Conservation (phyloP, 495 filamentous ascomycete genomes). For the Neurospora sp. region DNA sequence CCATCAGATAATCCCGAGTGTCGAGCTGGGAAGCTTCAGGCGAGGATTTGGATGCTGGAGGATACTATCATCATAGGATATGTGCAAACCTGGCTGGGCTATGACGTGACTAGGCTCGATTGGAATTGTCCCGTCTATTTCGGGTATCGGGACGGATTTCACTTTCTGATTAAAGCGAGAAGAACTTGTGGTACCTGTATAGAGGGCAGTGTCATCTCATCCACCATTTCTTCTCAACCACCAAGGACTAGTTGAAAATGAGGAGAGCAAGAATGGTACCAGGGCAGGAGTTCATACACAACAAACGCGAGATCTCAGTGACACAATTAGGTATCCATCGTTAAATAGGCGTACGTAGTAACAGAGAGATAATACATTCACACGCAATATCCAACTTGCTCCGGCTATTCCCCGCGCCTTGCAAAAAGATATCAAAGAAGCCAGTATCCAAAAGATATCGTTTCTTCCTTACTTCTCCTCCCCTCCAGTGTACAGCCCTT, state of each 20-base stretch:
- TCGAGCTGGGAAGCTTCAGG: neutral
- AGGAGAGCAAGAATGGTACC: neutral
- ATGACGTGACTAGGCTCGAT: neutral
- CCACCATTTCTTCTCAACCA: neutral
- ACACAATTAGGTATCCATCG: neutral
- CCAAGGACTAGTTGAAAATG: neutral
- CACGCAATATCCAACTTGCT: neutral
- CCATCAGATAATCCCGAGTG: neutral
- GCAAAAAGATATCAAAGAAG: neutral
- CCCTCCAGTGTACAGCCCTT: neutral
- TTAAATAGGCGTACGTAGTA: neutral
- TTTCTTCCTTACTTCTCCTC: neutral
- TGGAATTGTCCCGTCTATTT: neutral
- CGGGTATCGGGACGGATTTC: neutral
- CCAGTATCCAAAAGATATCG: neutral
- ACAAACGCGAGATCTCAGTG: neutral
- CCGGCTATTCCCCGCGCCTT: neutral
- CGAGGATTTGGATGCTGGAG: neutral
- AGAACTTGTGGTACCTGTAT: neutral
- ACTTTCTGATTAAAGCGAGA: neutral
- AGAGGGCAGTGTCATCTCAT: neutral
- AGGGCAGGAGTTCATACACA: neutral
- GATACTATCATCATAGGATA: neutral
- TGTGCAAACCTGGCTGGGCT: neutral
- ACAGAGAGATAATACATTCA: neutral